Conservation (phyloP, 2,329 filamentous ascomycete genomes). For the Calonectria pseudoturangicola region DNA sequence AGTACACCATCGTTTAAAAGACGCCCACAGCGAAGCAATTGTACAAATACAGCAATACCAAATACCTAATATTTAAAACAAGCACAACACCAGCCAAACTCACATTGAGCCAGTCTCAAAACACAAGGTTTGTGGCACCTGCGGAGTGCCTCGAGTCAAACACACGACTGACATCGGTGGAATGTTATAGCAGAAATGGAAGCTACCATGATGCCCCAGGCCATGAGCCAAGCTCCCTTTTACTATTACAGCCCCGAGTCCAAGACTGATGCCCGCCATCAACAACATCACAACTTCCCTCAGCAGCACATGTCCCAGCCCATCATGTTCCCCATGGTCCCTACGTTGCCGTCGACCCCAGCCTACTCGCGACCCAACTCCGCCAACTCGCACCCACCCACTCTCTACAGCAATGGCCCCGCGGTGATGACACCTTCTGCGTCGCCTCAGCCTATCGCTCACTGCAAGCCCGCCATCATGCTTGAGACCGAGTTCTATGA, state of each 20-base stretch:
- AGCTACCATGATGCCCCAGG: slow-evolving; percentile 73
- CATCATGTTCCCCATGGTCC: slow-evolving; percentile 73
- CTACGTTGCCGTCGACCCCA: slow-evolving; percentile 77
- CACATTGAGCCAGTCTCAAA: slow-evolving; percentile 39
- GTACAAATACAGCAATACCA: slow-evolving; percentile 50
- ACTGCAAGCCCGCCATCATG: slow-evolving; percentile 87
- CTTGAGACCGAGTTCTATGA: slow-evolving; percentile 85
- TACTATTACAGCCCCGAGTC: slow-evolving; percentile 91
- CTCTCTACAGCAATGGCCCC: slow-evolving; percentile 75
- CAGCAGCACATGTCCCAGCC: slow-evolving; percentile 72
- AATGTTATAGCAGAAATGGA: slow-evolving; percentile 74
- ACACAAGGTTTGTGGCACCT: slow-evolving; percentile 52
- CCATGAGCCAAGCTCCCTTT: slow-evolving; percentile 84
- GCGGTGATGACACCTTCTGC: slow-evolving; percentile 83
- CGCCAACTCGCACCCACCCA: slow-evolving; percentile 78
- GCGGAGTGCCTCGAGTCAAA: slow-evolving; percentile 34
- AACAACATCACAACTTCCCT: slow-evolving; percentile 70
- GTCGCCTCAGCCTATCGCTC: slow-evolving; percentile 82
- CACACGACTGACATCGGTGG: slow-evolving; percentile 44
- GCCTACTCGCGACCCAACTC: slow-evolving; percentile 80
- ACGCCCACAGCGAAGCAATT: slow-evolving; percentile 49
- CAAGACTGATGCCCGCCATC: slow-evolving; percentile 81
- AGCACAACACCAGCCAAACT: slow-evolving; percentile 27
- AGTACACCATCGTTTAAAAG: slow-evolving; percentile 53
- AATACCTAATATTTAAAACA: slow-evolving; percentile 54